These are phyloP conservation scores for Suhomyces kunorum DNA, from an alignment of 1,139 yeast genomes.

Conservation along the genomic window DNA sequence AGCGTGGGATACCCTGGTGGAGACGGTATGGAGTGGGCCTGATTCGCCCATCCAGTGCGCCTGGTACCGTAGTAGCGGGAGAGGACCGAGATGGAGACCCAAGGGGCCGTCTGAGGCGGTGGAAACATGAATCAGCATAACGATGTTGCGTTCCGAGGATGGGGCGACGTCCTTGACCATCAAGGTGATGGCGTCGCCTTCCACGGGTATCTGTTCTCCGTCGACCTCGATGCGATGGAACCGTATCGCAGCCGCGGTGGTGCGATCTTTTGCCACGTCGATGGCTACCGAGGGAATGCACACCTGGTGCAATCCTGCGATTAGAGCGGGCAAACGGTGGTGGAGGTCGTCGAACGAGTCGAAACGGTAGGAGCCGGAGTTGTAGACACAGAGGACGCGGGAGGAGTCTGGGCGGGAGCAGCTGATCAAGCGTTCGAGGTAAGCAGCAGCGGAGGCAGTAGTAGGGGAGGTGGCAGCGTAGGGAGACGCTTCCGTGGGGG, in stretches of 20 bases:
- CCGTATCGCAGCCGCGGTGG: constrained; percentile 22
- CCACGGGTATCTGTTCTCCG: constrained; percentile 20
- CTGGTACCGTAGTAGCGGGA: constrained; percentile 17
- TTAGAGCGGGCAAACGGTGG: constrained; percentile 18
- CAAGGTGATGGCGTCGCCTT: constrained; percentile 14
- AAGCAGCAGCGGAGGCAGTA: constrained; percentile 22
- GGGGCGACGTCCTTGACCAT: constrained; percentile 21
- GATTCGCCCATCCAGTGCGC: constrained; percentile 17
- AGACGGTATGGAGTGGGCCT: not conserved
- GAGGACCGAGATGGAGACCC: no score
- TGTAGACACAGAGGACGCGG: constrained; percentile 16
- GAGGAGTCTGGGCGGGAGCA: constrained; percentile 8
- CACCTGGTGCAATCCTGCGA: constrained; percentile 19
- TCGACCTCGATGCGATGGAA: constrained; percentile 28
- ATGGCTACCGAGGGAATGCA: constrained; percentile 25
- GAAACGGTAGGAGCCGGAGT: constrained; percentile 25
- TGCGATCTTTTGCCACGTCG: constrained; percentile 23
- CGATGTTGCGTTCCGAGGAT: constrained; percentile 19
- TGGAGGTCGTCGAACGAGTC: constrained; percentile 22
- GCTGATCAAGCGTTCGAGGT: constrained; percentile 18
- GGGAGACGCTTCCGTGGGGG: no score
- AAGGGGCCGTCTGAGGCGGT: no score
- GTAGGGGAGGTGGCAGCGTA: no score
- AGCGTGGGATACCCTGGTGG: constrained; percentile 2
- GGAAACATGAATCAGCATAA: constrained; percentile 19